phyloP scores from a whole-genome alignment of 305 asterid genomes.

The Fraxinus ornus region DNA sequence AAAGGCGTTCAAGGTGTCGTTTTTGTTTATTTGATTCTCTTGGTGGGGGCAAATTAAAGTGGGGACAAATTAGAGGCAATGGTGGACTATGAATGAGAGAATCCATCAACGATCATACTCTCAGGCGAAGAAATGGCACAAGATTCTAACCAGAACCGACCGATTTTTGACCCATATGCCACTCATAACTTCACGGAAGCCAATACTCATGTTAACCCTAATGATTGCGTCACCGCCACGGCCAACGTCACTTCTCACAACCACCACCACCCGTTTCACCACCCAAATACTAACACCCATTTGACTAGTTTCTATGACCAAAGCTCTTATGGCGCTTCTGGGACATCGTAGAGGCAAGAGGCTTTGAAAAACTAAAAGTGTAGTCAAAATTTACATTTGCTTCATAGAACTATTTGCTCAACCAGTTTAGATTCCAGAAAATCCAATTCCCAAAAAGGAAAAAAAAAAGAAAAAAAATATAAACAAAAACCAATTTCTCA shows the following conservation, averaged over 20 bases:
- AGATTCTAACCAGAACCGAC: conserved; percentile 52
- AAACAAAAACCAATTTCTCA: too few species aligned
- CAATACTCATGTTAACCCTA: conserved; percentile 32
- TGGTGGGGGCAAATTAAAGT: background rate
- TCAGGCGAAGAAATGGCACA: conserved; percentile 49
- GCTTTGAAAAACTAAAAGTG: too few species aligned
- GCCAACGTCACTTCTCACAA: conserved; percentile 1
- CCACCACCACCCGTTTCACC: conserved; percentile 27
- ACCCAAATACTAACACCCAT: conserved; percentile 24
- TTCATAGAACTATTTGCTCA: too few species aligned
- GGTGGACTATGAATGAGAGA: conserved; percentile 92
- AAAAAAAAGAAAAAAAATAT: too few species aligned
- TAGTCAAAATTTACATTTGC: too few species aligned
- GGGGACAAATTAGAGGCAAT: conserved; percentile 26
- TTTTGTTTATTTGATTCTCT: background rate
- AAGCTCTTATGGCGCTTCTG: conserved; percentile 39
- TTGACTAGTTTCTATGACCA: conserved; percentile 40
- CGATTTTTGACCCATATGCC: conserved; percentile 56
- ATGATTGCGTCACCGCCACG: conserved; percentile 17
- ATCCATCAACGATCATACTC: conserved; percentile 64
- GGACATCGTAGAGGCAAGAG: conserved; percentile 18
- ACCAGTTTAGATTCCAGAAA: too few species aligned
- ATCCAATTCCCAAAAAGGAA: too few species aligned
- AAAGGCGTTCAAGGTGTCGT: conserved; percentile 14
- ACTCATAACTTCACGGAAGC: conserved; percentile 43